A percentile compares a stretch with the other conserved stretches of the same genome.
These are phyloP conservation scores for Cercospora sp. DNA, from an alignment of 2,329 filamentous ascomycete species.

Conservation along the genomic window DNA sequence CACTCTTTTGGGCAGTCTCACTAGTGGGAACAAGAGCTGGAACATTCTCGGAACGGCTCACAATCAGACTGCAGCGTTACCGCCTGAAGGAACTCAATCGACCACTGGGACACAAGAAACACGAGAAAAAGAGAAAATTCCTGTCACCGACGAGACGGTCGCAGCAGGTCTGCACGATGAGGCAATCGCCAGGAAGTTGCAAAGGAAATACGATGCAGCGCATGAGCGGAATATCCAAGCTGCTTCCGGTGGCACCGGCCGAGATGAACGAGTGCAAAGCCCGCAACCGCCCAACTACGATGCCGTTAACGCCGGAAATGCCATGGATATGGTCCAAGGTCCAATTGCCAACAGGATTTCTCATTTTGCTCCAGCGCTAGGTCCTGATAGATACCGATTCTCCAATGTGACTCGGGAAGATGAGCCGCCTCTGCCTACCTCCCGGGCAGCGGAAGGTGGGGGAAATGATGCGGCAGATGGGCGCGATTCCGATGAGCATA, in stretches of 20 bases:
- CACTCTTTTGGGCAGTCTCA: slow-evolving; percentile 15
- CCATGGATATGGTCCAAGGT: slow-evolving; percentile 13
- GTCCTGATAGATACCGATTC: slow-evolving; percentile 8
- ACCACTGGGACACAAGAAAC: slow-evolving; percentile 6
- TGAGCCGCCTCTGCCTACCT: slow-evolving; percentile 3
- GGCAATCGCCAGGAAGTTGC: slow-evolving; percentile 5
- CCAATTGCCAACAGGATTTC: slow-evolving; percentile 8
- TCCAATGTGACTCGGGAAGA: slow-evolving; percentile 13
- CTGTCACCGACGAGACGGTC: slow-evolving; percentile 8
- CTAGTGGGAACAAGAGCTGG: slow-evolving; percentile 12
- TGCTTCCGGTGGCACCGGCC: not conserved
- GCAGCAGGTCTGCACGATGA: slow-evolving; percentile 11
- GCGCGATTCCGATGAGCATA: slow-evolving; percentile 8
- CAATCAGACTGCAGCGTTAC: slow-evolving; percentile 1
- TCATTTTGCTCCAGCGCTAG: slow-evolving; percentile 11
- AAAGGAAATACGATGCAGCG: slow-evolving; percentile 13
- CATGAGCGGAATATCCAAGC: slow-evolving; percentile 9
- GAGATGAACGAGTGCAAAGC: slow-evolving; percentile 7
- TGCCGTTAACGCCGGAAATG: slow-evolving; percentile 5
- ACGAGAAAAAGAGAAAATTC: slow-evolving; percentile 7
- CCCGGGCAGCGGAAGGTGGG: not conserved
- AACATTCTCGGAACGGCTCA: not conserved
- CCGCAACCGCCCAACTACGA: slow-evolving; percentile 9
- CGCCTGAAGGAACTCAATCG: not conserved
- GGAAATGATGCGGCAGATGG: not conserved